A percentile compares a stretch with the other conserved stretches of the same genome.
Conservation (phyloP, 176 grass and related monocot species). For the Eragrostis curvula region DNA sequence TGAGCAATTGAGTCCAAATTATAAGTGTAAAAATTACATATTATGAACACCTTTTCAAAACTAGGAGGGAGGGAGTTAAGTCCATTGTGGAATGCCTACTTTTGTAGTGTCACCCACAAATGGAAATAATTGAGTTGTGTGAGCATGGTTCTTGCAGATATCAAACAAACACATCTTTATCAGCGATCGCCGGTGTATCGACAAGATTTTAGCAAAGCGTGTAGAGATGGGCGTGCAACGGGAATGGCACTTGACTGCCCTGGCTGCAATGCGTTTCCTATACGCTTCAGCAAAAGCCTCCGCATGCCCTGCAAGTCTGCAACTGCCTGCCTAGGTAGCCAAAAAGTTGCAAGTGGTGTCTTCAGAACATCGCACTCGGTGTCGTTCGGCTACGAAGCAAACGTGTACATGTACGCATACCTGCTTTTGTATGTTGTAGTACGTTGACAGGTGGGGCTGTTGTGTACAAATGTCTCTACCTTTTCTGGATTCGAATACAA, state of each 20-base stretch:
- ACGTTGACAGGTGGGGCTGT: not conserved
- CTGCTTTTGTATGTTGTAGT: not conserved
- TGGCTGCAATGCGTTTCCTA: slow-evolving; percentile 38
- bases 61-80: no score
- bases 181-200: not conserved
- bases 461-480: not conserved
- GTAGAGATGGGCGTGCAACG: not conserved
- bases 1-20: slow-evolving; percentile 30
- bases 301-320: slow-evolving; percentile 20
- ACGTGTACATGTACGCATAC: not conserved
- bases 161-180: not conserved
- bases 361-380: not conserved
- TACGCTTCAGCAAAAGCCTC: slow-evolving; percentile 28
- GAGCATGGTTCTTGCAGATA: not conserved
- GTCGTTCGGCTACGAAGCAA: not conserved
- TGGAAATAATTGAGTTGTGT: not conserved
- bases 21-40: not conserved
- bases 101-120: not conserved
- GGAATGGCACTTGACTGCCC: not conserved
- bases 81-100: not conserved
- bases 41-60: not conserved
- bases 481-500: not conserved
- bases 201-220: slow-evolving; percentile 16
- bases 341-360: not conserved
- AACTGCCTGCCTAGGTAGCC: not conserved